Base-by-base conservation (phyloP, 2,329 filamentous ascomycete genomes). In the Pezizomycotina sp. region DNA sequence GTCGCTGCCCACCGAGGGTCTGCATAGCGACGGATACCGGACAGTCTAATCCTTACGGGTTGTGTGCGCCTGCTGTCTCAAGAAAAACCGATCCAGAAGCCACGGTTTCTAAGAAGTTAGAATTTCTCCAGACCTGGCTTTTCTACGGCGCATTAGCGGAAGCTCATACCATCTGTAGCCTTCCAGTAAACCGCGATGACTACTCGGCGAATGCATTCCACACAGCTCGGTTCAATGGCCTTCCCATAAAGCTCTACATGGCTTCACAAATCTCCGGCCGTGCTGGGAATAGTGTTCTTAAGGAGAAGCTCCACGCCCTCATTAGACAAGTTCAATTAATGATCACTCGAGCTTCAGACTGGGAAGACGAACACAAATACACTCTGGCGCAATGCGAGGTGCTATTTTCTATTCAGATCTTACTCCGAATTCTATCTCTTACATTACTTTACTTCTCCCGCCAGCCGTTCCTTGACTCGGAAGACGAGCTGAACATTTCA, bases 121-220 rank as follows among this genome's bases (percentile, higher is more conserved):
- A n/a, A 13, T 28, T 28, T 13, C 27, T 28, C n/a, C 27, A 28
- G 27, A 15, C 27, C 6, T 28, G 27, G 27, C 16, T 28, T n/a
- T 28, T 28, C 12, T 28, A 13, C 16, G 27, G 27, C 6, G 27
- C 16, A 15, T 13, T 28, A 15, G 27, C 12, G 6, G 27, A 28
- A 15, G 27, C 16, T 6, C 16, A n/a, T 9, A 13, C 6, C n/a
- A 9, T 28, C 9, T 28, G 27, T 13, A 13, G 27, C n/a, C 6
- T 28, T 6, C n/a, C 6, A 15, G 16, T 28, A 9, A 15, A 28
- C 16, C n/a, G 12, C 6, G 6, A 28, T 6, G 6, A 6, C 6
- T n/a, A 28, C 9, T 28, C 16, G 9, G 27, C 16, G 27, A 15
- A 9, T n/a, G 27, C 6, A 6, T n/a, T 6, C 16, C n/a, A 13